phyloP scores from a whole-genome alignment of 805 yeast species.

The Candida arabinofermentans region DNA sequence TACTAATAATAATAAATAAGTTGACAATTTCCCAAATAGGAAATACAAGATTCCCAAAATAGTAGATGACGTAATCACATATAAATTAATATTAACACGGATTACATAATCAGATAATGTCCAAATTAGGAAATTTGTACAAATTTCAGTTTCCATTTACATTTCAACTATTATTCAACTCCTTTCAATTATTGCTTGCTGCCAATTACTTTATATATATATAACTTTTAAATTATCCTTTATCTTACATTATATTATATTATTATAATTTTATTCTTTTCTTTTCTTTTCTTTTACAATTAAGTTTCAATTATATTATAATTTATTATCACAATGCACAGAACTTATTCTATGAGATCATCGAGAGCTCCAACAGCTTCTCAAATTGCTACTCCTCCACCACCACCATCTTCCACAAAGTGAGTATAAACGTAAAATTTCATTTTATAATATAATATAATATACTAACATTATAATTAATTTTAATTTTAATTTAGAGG shows the following conservation, averaged over 20 bases:
- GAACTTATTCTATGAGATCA: slow-evolving; percentile 79
- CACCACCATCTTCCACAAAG: slow-evolving; percentile 72
- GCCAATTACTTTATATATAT: too few species aligned
- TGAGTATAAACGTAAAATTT: slow-evolving; percentile 6
- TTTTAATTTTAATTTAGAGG: neutral
- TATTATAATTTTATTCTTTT: neutral
- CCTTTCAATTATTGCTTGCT: too few species aligned
- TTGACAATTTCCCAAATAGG: neutral
- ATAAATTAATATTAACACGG: too few species aligned
- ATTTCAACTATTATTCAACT: too few species aligned
- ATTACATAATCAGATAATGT: too few species aligned
- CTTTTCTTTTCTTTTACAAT: neutral
- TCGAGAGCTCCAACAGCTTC: slow-evolving; percentile 81
- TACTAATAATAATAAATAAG: too few species aligned
- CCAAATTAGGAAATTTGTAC: too few species aligned
- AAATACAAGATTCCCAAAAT: neutral
- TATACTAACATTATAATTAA: slow-evolving; percentile 4
- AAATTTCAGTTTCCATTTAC: too few species aligned
- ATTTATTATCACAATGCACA: slow-evolving; percentile 52
- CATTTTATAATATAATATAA: neutral
- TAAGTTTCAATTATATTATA: neutral
- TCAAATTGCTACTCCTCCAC: slow-evolving; percentile 75
- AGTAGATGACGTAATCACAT: too few species aligned
- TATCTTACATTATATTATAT: neutral
- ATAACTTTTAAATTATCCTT: too few species aligned